Conservation (phyloP, 345 rosid species). For the Laguncularia racemosa region DNA sequence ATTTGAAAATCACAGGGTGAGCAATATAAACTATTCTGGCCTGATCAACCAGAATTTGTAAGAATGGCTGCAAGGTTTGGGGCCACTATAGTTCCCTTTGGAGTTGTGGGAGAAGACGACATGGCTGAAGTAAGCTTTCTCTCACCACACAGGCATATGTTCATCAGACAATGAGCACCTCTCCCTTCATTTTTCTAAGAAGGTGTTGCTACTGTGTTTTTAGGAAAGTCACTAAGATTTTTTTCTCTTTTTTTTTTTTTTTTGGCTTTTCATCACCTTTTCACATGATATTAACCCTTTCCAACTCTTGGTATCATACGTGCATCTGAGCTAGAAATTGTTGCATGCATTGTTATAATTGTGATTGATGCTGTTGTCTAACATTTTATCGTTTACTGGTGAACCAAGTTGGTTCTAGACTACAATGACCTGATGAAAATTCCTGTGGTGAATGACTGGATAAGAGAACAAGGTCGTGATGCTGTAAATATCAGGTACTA, state of each 20-base stretch:
- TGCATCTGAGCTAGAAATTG: too few relatives aligned
- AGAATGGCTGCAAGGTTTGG: constrained; percentile 81
- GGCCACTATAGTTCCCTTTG: constrained; percentile 74
- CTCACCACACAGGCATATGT: background rate
- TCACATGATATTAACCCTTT: too few relatives aligned
- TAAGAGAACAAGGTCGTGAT: constrained; percentile 8
- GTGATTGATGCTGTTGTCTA: background rate
- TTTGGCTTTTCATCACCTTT: too few relatives aligned
- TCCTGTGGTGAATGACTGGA: constrained; percentile 24
- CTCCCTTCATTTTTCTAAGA: too few relatives aligned
- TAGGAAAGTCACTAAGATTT: too few relatives aligned
- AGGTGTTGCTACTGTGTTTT: too few relatives aligned
- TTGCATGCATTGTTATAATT: background rate
- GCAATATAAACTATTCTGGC: constrained; percentile 72
- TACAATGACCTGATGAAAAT: constrained; percentile 41
- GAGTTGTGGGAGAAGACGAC: constrained; percentile 79
- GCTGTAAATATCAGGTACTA: constrained; percentile 23
- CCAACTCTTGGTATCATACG: too few relatives aligned
- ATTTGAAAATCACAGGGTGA: constrained; percentile 35
- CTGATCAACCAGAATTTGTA: constrained; percentile 65
- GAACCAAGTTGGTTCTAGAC: constrained; percentile 26
- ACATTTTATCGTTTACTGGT: background rate
- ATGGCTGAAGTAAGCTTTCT: constrained; percentile 39
- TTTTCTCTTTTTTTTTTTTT: too few relatives aligned
- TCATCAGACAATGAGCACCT: too few relatives aligned